phyloP scores from a whole-genome alignment of 108 stramenopile species.

The Skeletonema tropicum region DNA sequence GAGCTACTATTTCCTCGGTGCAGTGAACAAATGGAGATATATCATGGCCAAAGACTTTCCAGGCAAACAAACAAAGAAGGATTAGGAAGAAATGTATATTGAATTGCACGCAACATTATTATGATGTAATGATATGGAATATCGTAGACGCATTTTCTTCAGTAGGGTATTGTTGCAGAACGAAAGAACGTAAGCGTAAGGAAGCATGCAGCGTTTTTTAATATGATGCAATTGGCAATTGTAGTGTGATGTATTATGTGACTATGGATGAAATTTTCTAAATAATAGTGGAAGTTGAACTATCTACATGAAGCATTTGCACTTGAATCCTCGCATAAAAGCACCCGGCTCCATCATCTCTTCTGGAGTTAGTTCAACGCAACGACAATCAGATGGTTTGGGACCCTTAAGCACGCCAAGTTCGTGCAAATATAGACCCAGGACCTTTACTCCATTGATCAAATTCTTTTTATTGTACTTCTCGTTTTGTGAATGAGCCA shows the following conservation, averaged over 20 bases:
- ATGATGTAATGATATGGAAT: not conserved
- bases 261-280: too few relatives aligned
- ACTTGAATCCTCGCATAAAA: constrained; percentile 72
- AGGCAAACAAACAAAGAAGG: constrained; percentile 19
- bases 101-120: not conserved
- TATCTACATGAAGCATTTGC: constrained; percentile 83
- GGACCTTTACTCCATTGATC: constrained; percentile 76
- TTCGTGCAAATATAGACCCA: constrained; percentile 79
- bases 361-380: constrained; percentile 69
- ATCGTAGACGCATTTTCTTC: too few relatives aligned
- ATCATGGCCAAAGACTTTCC: constrained; percentile 22
- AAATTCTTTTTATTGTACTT: constrained; percentile 80
- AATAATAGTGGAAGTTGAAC: not conserved
- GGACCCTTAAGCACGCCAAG: constrained; percentile 75
- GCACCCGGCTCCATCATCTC: constrained; percentile 80
- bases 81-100: not conserved
- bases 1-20: constrained; percentile 73
- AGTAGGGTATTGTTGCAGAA: too few relatives aligned
- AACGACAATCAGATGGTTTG: constrained; percentile 75
- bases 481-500: constrained; percentile 90
- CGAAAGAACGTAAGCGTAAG: too few relatives aligned
- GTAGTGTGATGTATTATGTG: too few relatives aligned
- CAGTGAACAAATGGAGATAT: constrained; percentile 38
- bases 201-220: too few relatives aligned
- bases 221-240: too few relatives aligned